Evolutionary conservation across 1,139 yeast genomes (phyloP), one percentile per base, ranked within the genome.

Genomic region (Wickerhamomyces sp.): DNA sequence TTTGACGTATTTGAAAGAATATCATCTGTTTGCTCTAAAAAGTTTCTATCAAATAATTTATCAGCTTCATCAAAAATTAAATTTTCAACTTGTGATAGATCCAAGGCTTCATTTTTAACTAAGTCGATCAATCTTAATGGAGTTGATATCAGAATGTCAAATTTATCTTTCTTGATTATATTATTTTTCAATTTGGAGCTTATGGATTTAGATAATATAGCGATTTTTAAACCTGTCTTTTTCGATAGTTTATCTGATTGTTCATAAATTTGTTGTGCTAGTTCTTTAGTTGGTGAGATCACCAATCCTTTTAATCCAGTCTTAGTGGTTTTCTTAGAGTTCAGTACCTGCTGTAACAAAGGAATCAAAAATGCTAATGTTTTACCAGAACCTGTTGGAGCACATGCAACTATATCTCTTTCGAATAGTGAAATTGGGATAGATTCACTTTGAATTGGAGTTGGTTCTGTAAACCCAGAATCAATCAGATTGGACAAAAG

Each of bases 41-140:
- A 94, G 15, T 92, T 95, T 42, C 81, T 80, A 54, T 92, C 97
- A 55, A 94, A 87, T 40, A 94, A 67, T 54, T 87, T 85, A 68
- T 94, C 99, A 5, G 97, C 97, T 65, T 92, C 99, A 69, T 94
- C 99, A 51, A 94, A 78, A 15, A 92, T 74, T 40, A 92, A 65
- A 56, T 80, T 82, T 49, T 82, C 81, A 15, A 90, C 89, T 30
- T 67, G 67, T 3, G 79, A 64, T 38, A 92, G 68, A 52, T 80
- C 82, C 28, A 78, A 52, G 15, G 70, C 67, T 30, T 75, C 87
- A 38, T 70, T 70, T 45, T 82, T 78, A 28, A 88, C 76, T 35
- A 87, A 70, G 51, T 89, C 96, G 34, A 92, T 83, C 46, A 92
- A 72, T 53, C 97, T 71, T 53, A 88, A 69, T 3, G 99, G 99